Conservation (phyloP, 1,284 basidiomycete species). For the Apiotrichum domesticum region DNA sequence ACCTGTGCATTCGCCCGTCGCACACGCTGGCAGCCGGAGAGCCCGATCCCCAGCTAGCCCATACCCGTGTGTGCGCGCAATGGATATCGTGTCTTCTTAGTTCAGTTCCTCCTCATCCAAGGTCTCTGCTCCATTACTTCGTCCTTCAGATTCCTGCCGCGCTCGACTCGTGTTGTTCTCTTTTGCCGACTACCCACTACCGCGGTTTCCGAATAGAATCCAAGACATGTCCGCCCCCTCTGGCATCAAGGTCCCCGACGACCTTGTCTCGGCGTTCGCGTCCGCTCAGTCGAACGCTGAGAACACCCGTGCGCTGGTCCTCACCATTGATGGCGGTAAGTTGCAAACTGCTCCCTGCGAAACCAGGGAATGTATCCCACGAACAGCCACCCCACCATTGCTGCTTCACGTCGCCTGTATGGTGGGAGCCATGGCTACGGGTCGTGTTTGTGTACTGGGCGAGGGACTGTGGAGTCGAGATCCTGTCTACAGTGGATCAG, state of each 20-base stretch:
- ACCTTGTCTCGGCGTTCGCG: constrained; percentile 36
- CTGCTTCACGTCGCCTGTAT: too few species aligned
- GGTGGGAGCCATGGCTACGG: too few species aligned
- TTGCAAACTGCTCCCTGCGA: not conserved
- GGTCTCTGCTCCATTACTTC: too few species aligned
- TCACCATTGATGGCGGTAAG: constrained; percentile 44
- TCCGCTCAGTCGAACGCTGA: constrained; percentile 25
- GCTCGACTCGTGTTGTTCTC: not conserved
- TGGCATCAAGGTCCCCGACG: constrained; percentile 42
- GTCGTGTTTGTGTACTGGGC: too few species aligned
- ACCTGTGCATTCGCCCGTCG: too few species aligned
- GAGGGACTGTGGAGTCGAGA: too few species aligned
- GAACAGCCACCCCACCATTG: too few species aligned
- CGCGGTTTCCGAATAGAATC: not conserved
- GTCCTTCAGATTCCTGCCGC: too few species aligned
- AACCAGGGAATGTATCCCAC: too few species aligned
- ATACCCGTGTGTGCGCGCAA: not conserved
- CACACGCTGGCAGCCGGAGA: not conserved
- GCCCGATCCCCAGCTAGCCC: not conserved
- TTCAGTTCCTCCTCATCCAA: too few species aligned
- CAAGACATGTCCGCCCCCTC: constrained; percentile 43
- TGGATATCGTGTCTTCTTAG: too few species aligned
- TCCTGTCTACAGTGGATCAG: too few species aligned
- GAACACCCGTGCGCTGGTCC: constrained; percentile 40
- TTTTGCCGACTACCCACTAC: not conserved